A percentile compares a stretch with the other conserved stretches of the same genome.
phyloP scores from a whole-genome alignment of 257 asterid genomes.

The Anisodus tanguticus region DNA sequence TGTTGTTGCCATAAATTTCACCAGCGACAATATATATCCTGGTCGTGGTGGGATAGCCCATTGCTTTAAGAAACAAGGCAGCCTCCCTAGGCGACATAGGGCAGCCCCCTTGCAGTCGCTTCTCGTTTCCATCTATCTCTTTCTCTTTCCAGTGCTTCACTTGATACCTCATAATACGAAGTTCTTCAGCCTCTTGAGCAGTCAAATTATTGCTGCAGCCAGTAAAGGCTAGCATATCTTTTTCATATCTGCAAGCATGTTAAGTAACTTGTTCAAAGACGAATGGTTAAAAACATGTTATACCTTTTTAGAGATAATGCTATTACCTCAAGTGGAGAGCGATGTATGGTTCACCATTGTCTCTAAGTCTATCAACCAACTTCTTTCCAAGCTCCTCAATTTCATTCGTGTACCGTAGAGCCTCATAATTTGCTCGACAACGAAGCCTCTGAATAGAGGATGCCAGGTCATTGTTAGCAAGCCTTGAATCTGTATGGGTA shows the following conservation, averaged over 20 bases:
- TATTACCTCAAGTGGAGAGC: slow-evolving; percentile 74
- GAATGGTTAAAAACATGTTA: neutral
- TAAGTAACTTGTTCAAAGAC: neutral
- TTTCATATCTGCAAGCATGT: slow-evolving; percentile 55
- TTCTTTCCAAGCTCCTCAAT: slow-evolving; percentile 63
- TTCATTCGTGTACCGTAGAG: slow-evolving; percentile 56
- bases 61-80: slow-evolving; percentile 68
- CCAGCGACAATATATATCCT: slow-evolving; percentile 72
- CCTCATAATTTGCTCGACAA: slow-evolving; percentile 70
- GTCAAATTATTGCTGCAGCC: slow-evolving; percentile 71
- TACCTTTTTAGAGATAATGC: too few relatives aligned
- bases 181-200: slow-evolving; percentile 52
- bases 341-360: slow-evolving; percentile 47
- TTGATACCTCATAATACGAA: slow-evolving; percentile 53
- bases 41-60: slow-evolving; percentile 62
- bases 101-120: slow-evolving; percentile 58
- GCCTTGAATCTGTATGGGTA: slow-evolving; percentile 68
- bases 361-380: slow-evolving; percentile 49
- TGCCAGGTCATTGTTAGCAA: slow-evolving; percentile 63
- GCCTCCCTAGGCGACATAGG: slow-evolving; percentile 80
- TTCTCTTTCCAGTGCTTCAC: slow-evolving; percentile 72
- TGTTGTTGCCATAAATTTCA: slow-evolving; percentile 53
- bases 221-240: slow-evolving; percentile 80
- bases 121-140: slow-evolving; percentile 51
- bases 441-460: slow-evolving; percentile 63